phyloP scores from a whole-genome alignment of 2,329 filamentous ascomycete species.

The Tolypocladium paradoxum region DNA sequence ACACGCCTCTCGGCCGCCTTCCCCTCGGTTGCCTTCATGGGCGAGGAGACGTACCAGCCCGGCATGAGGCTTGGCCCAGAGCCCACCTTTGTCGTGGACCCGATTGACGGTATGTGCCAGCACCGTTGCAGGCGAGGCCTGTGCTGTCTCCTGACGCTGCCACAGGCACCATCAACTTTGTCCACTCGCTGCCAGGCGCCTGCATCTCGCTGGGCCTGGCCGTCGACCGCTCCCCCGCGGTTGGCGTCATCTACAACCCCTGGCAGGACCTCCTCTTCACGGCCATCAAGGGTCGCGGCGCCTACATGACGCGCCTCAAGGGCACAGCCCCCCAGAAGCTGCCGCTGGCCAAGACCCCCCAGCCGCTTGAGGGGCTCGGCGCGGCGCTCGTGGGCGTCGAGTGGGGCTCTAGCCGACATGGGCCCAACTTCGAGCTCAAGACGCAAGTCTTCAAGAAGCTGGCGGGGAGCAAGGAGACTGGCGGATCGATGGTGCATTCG shows the following conservation, averaged over 20 bases:
- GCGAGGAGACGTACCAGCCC: constrained; percentile 66
- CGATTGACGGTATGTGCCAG: constrained; percentile 53
- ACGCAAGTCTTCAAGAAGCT: constrained; percentile 53
- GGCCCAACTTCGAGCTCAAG: constrained; percentile 62
- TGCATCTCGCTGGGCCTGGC: constrained; percentile 69
- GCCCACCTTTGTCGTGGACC: constrained; percentile 73
- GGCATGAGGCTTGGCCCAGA: constrained; percentile 50
- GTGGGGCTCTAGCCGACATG: constrained; percentile 60
- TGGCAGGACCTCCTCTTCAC: constrained; percentile 60
- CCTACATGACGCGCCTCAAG: constrained; percentile 42
- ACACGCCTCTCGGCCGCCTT: constrained; percentile 39
- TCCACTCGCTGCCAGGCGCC: constrained; percentile 64
- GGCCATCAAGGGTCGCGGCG: constrained; percentile 56
- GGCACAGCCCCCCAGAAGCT: constrained; percentile 25
- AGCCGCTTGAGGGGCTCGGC: constrained; percentile 49
- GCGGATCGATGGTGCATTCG: constrained; percentile 68
- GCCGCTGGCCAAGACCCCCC: constrained; percentile 33
- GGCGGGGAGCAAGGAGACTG: constrained; percentile 44
- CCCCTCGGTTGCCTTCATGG: constrained; percentile 54
- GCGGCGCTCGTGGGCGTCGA: constrained; percentile 58
- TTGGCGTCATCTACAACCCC: constrained; percentile 75
- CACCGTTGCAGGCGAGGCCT: neutral
- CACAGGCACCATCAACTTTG: constrained; percentile 59
- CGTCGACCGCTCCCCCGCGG: constrained; percentile 46
- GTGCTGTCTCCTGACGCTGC: neutral